These are phyloP conservation scores for Papiliotrema laurentii DNA, from an alignment of 1,284 basidiomycete genomes.

Conservation along the genomic window DNA sequence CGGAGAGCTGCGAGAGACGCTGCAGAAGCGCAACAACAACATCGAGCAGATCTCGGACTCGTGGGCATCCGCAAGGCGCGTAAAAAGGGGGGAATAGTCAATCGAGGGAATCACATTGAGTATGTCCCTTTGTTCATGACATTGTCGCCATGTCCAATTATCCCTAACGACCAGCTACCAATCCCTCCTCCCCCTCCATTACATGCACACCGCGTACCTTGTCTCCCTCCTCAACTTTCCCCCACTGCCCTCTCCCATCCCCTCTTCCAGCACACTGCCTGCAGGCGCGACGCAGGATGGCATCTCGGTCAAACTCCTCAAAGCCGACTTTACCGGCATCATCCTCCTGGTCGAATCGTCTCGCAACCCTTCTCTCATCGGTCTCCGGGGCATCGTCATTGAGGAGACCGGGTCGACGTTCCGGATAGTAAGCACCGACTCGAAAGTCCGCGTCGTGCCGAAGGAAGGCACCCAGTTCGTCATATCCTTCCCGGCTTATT, in stretches of 20 bases:
- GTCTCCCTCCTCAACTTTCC: conserved; percentile 27
- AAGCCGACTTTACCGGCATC: conserved; percentile 52
- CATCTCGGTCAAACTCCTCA: conserved; percentile 44
- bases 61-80: conserved; percentile 19
- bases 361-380: conserved; percentile 39
- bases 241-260: conserved; percentile 24
- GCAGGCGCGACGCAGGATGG: conserved; percentile 20
- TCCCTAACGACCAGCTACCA: conserved; percentile 29
- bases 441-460: conserved; percentile 42
- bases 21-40: conserved; percentile 2
- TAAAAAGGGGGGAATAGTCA: conserved; percentile 16
- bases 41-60: conserved; percentile 8
- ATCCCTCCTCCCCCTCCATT: conserved; percentile 37
- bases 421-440: conserved; percentile 39
- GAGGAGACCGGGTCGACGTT: conserved; percentile 51
- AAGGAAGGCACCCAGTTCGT: conserved; percentile 48
- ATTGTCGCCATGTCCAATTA: not conserved
- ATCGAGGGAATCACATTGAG: conserved; percentile 19
- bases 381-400: conserved; percentile 46
- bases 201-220: conserved; percentile 40
- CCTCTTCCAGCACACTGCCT: conserved; percentile 22
- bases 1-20: conserved; percentile 12
- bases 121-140: conserved; percentile 17
- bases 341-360: conserved; percentile 26
- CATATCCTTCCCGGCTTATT: conserved; percentile 44